Conservation (phyloP, 495 filamentous ascomycete genomes). For the Lasiosphaeris hirsuta region DNA sequence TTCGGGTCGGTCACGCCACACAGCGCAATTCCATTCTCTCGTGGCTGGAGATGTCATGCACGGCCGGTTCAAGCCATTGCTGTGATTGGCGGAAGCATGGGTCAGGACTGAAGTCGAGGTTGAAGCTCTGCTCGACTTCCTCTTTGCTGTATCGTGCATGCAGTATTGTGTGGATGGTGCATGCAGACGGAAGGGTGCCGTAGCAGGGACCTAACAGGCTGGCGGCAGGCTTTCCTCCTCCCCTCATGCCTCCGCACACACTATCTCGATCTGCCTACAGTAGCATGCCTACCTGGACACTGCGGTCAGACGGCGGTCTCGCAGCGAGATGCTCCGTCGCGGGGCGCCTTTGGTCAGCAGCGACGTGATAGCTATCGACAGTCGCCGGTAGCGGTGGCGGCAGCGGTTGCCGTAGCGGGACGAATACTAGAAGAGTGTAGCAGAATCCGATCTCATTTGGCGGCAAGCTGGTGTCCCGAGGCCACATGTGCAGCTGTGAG, state of each 20-base stretch:
- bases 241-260: background rate
- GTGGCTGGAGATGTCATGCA: background rate
- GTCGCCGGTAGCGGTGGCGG: no score
- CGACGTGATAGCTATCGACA: no score
- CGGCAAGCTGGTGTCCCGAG: conserved; percentile 22
- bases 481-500: conserved; percentile 26
- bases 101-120: conserved; percentile 10
- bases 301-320: no score
- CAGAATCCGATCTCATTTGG: conserved; percentile 28
- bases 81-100: conserved; percentile 24
- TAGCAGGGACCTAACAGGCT: conserved; percentile 10
- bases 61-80: no score
- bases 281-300: no score
- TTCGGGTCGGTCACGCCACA: conserved; percentile 14
- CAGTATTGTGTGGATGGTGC: conserved; percentile 1
- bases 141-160: conserved; percentile 21
- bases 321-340: no score
- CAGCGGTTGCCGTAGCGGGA: no score
- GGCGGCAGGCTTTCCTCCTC: conserved; percentile 9
- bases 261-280: conserved; percentile 13
- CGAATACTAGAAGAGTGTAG: background rate
- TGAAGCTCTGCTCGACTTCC: conserved; percentile 9
- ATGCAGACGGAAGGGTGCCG: conserved; percentile 17
- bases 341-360: no score
- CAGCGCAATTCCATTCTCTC: background rate